Evolutionary conservation across 177 flowering plant species (phyloP).

Genomic region (Vitis hybrid): DNA sequence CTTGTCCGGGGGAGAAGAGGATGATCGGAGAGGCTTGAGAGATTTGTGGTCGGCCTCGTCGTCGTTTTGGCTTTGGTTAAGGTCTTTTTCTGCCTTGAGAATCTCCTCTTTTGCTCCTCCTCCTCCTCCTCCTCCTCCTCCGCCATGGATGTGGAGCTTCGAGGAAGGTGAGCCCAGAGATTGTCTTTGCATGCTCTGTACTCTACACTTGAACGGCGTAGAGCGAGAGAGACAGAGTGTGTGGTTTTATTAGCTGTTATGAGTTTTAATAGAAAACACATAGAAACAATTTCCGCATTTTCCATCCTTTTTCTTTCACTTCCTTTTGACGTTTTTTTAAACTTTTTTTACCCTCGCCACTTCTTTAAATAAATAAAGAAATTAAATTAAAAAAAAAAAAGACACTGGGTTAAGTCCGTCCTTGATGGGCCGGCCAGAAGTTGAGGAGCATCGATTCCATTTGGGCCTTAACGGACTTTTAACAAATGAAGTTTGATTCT

Average conservation of each 20-base stretch:
- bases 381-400: no score
- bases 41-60: slow-evolving; percentile 30
- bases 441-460: no score
- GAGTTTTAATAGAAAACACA: background rate
- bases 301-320: background rate
- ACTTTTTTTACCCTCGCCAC: background rate
- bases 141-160: slow-evolving; percentile 49
- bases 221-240: slow-evolving; percentile 8
- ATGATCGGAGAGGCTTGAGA: slow-evolving; percentile 30
- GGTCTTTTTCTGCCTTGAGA: slow-evolving; percentile 14
- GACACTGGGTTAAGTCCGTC: no score
- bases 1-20: slow-evolving; percentile 22
- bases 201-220: background rate
- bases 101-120: slow-evolving; percentile 19
- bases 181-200: slow-evolving; percentile 57
- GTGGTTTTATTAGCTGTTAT: background rate
- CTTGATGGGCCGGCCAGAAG: no score
- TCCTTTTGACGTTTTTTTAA: background rate
- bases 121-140: background rate
- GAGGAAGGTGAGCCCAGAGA: slow-evolving; percentile 61
- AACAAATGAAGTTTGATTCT: no score
- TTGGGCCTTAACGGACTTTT: no score
- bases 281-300: background rate
- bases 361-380: background rate
- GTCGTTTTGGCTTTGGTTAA: slow-evolving; percentile 15